Base-by-base conservation (phyloP, 306 rosid species). In the Comarum palustre region DNA sequence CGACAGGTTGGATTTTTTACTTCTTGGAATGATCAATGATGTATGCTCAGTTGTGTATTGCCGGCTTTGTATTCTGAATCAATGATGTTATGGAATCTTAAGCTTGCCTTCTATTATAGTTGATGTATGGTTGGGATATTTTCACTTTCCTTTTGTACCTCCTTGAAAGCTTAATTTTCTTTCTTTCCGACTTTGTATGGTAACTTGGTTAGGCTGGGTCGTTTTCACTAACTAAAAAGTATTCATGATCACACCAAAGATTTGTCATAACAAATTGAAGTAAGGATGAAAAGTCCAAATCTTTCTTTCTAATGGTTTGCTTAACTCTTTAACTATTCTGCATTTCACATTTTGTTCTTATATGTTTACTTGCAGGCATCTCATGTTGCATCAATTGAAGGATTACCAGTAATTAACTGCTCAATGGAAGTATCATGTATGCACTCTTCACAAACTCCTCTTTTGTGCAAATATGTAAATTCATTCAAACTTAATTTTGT, bases 331-430 rank as follows among this genome's bases (percentile, higher is more conserved):
- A 36, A 14, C 3, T 22, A 22, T 48, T 77, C 50, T 76, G 67
- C 15, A 52, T 73, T 29, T 77, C 22, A 66, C 51, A 3, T 41
- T 36, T 73, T 39, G 12, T 77, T 48, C 66, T 34, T 75, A 76
- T 61, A 54, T 74, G 75, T 52, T 24, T 58, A 79, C 51, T 78
- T 78, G 77, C 82, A 91, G 99, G 90, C 79, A 59, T 94, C 96
- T 76, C 97, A 88, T 84, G 73, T 85, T 70, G 97, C 86, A 14
- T 81, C 90, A 12, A 20, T 61, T 63, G 97, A 91, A 83, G 96
- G 96, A 76, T 82, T 88, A 70, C 93, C 96, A 12, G 29, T 94
- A 67, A 79, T 86, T 79, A 97, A 94, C 83, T 91, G 97, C 87
- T 80, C 90, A 7, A 2, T 82, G 34, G 86, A 82, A 81, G 85